phyloP scores from a whole-genome alignment of 2,329 filamentous ascomycete genomes.

The Pestalotiopsis sp. region DNA sequence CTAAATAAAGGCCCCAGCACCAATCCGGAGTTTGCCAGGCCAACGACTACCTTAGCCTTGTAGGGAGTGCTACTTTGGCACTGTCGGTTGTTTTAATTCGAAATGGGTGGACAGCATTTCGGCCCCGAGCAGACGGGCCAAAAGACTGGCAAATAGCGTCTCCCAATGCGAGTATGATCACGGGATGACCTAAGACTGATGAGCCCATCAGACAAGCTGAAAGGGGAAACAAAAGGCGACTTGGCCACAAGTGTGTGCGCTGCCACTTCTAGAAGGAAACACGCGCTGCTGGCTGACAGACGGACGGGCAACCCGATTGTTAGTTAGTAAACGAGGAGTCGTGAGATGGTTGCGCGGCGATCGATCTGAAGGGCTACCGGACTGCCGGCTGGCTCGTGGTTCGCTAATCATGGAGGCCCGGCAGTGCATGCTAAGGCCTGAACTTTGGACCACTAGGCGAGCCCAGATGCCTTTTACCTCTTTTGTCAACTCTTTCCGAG shows the following conservation, averaged over 20 bases:
- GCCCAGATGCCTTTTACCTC: background rate
- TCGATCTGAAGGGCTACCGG: background rate
- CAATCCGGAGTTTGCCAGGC: background rate
- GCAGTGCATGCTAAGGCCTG: background rate
- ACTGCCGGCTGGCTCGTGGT: background rate
- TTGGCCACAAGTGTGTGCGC: background rate
- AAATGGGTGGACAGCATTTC: background rate
- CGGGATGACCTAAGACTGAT: background rate
- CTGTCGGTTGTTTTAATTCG: background rate
- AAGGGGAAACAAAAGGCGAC: background rate
- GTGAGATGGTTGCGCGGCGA: background rate
- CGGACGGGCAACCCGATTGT: background rate
- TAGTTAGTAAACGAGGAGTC: background rate
- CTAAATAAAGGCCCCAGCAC: background rate
- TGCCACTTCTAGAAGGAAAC: background rate
- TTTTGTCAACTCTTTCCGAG: background rate
- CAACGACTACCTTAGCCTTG: background rate
- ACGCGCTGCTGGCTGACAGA: background rate
- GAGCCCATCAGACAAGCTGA: background rate
- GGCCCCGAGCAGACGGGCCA: background rate
- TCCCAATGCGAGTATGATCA: background rate
- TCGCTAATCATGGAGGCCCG: background rate
- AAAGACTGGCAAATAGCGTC: background rate
- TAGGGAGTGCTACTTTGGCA: background rate
- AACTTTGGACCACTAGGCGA: background rate